Percentiles rank a stretch among this genome's conserved stretches.
phyloP scores from a whole-genome alignment of 192 early-diverging fungal species.

The Phycomyces blakesleeanus region DNA sequence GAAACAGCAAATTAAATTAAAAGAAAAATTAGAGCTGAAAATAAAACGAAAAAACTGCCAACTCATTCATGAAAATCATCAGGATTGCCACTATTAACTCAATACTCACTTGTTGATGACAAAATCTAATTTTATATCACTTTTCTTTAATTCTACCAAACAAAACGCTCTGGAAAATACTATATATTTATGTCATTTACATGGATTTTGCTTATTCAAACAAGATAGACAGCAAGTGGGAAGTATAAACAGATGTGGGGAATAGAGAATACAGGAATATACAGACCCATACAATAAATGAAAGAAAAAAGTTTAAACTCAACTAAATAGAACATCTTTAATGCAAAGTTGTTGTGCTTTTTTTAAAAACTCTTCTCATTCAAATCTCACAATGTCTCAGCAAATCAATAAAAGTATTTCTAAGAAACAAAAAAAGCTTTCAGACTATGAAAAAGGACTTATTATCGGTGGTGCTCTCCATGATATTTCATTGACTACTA shows the following conservation, averaged over 20 bases:
- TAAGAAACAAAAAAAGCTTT: no score
- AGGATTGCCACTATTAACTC: conserved; percentile 8
- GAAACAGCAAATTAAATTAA: neutral
- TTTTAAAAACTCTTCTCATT: no score
- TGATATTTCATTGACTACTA: no score
- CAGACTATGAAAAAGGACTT: no score
- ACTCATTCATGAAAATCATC: conserved; percentile 3
- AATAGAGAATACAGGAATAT: conserved; percentile 5
- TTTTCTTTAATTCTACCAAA: conserved; percentile 12
- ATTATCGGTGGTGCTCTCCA: no score
- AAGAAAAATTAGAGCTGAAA: neutral
- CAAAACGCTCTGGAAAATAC: conserved; percentile 9
- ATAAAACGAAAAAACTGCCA: no score
- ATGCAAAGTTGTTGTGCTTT: no score
- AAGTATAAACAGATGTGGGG: neutral
- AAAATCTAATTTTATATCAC: conserved; percentile 4
- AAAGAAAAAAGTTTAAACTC: no score
- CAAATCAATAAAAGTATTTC: no score
- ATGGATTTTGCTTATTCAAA: conserved; percentile 5
- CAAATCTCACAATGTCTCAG: no score
- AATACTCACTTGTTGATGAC: conserved; percentile 6
- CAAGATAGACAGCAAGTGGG: conserved; percentile 3
- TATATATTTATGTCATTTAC: conserved; percentile 7
- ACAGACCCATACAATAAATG: no score
- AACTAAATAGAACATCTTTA: no score